Percentiles rank a stretch among this genome's conserved stretches.
These are phyloP conservation scores for Coccomyxa subellipsoidea DNA, from an alignment of 163 green algal genomes.

Conservation along the genomic window DNA sequence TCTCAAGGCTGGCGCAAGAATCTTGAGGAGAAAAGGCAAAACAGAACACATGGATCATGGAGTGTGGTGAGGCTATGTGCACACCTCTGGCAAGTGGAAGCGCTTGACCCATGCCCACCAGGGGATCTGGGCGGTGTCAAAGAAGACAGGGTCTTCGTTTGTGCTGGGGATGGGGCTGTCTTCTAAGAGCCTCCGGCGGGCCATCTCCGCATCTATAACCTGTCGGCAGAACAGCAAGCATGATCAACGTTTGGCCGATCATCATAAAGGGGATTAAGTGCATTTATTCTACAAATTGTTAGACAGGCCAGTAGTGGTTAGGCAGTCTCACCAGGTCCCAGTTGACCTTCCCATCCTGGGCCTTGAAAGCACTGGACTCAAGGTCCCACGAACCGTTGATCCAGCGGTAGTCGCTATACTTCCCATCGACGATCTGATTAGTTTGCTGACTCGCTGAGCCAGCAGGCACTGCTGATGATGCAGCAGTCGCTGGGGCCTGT, in stretches of 20 bases:
- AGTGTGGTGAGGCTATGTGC: no score
- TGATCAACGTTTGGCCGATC: no score
- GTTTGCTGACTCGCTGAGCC: slow-evolving; percentile 15
- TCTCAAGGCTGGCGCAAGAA: no score
- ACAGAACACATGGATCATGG: no score
- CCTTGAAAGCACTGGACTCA: slow-evolving; percentile 57
- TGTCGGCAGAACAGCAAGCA: slow-evolving; percentile 21
- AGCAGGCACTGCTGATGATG: slow-evolving; percentile 1
- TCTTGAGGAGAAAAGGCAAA: no score
- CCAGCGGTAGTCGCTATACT: slow-evolving; percentile 88
- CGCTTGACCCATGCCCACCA: slow-evolving; percentile 97
- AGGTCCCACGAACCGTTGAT: slow-evolving; percentile 84
- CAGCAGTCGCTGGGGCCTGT: not conserved
- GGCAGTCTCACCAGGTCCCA: slow-evolving; percentile 68
- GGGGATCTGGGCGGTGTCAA: slow-evolving; percentile 93
- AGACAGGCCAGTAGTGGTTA: not conserved
- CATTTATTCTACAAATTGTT: no score
- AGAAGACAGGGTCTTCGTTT: slow-evolving; percentile 92
- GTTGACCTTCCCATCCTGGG: slow-evolving; percentile 68
- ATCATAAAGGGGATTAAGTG: no score
- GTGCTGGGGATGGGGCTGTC: slow-evolving; percentile 73
- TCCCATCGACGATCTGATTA: slow-evolving; percentile 75
- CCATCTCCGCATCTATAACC: slow-evolving; percentile 95
- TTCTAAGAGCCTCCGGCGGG: slow-evolving; percentile 88
- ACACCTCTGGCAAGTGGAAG: slow-evolving; percentile 97